These are phyloP conservation scores for Lactarius indigo DNA, from an alignment of 768 basidiomycete species.

Conservation along the genomic window DNA sequence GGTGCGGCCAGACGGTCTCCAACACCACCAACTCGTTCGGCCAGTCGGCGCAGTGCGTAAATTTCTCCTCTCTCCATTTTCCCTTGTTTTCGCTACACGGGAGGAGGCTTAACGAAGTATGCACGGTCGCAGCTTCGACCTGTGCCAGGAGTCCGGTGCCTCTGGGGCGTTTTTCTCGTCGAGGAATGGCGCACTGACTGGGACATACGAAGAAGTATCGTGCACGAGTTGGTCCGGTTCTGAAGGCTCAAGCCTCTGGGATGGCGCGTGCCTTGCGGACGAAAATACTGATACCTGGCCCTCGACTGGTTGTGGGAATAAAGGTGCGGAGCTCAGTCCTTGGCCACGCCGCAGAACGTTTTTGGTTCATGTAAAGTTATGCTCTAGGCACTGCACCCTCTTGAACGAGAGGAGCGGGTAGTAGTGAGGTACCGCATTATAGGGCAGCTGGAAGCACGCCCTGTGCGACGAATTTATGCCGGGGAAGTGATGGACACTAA, in stretches of 20 bases:
- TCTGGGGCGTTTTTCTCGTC: constrained; percentile 52
- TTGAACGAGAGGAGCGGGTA: neutral
- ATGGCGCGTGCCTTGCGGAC: constrained; percentile 49
- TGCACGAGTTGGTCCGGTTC: constrained; percentile 33
- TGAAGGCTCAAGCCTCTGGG: constrained; percentile 45
- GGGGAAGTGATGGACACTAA: neutral
- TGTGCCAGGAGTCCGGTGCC: constrained; percentile 57
- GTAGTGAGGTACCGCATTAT: neutral
- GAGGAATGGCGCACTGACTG: constrained; percentile 52
- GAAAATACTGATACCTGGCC: constrained; percentile 52
- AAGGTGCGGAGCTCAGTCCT: constrained; percentile 36
- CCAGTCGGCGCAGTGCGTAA: constrained; percentile 46
- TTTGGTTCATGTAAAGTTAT: neutral
- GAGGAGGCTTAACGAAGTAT: neutral
- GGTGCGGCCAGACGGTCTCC: constrained; percentile 50
- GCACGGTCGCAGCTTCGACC: constrained; percentile 46
- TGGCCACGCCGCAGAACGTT: neutral
- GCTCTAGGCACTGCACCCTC: constrained; percentile 5
- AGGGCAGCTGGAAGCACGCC: too few species aligned
- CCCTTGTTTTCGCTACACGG: neutral
- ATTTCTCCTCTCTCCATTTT: neutral
- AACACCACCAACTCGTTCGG: constrained; percentile 41
- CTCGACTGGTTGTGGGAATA: constrained; percentile 49
- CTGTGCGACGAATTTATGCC: neutral
- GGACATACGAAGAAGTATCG: constrained; percentile 28